These are phyloP conservation scores for Hippophae gyantsensis DNA, from an alignment of 306 rosid species.

Conservation along the genomic window DNA sequence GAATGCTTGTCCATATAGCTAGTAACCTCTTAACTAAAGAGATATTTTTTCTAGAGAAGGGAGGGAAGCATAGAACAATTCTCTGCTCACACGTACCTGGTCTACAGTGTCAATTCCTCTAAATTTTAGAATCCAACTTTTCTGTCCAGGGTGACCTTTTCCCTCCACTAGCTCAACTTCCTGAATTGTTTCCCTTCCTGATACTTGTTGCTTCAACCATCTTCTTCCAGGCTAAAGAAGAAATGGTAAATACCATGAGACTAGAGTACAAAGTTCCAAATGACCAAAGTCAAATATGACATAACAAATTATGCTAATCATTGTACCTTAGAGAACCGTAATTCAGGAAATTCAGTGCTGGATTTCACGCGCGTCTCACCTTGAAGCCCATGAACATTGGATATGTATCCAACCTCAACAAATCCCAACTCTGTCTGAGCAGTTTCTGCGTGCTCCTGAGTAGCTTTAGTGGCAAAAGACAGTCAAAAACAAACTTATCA, in stretches of 20 bases:
- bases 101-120: slow-evolving; percentile 60
- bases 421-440: slow-evolving; percentile 26
- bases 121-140: slow-evolving; percentile 77
- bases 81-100: slow-evolving; percentile 30
- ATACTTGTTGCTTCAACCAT: slow-evolving; percentile 63
- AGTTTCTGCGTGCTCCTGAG: slow-evolving; percentile 36
- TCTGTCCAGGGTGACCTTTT: slow-evolving; percentile 72
- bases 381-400: slow-evolving; percentile 65
- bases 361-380: slow-evolving; percentile 77
- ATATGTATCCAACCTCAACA: slow-evolving; percentile 61
- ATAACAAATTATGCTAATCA: background rate
- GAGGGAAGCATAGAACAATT: background rate
- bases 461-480: slow-evolving; percentile 28
- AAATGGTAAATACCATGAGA: slow-evolving; percentile 2
- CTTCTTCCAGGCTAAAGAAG: slow-evolving; percentile 67
- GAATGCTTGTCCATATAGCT: background rate
- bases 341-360: slow-evolving; percentile 70
- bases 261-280: slow-evolving; percentile 1
- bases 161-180: slow-evolving; percentile 80
- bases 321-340: slow-evolving; percentile 61
- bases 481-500: background rate
- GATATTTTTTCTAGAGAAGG: background rate
- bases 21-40: background rate
- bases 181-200: slow-evolving; percentile 43
- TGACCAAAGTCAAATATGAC: background rate